A percentile compares a stretch with the other conserved stretches of the same genome.
phyloP scores from a whole-genome alignment of 805 yeast species.

The Yarrowia sp. region DNA sequence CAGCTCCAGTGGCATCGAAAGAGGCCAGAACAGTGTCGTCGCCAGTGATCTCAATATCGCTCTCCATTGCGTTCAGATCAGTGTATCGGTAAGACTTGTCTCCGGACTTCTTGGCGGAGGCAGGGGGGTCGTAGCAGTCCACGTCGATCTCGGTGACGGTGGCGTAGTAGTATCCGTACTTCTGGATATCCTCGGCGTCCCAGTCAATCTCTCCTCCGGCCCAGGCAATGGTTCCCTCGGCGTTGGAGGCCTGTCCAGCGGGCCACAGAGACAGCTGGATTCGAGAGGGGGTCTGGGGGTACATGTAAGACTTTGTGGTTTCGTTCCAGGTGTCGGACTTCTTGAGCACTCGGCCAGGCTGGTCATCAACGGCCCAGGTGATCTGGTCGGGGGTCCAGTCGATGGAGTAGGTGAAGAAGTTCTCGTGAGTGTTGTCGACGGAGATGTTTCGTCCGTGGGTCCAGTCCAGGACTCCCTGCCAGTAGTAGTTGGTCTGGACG shows the following conservation, averaged over 20 bases:
- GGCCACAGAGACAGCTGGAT: constrained; percentile 70
- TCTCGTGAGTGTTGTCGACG: constrained; percentile 62
- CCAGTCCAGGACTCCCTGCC: constrained; percentile 74
- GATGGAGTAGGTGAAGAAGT: constrained; percentile 76
- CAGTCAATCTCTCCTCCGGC: constrained; percentile 90
- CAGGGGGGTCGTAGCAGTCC: constrained; percentile 77
- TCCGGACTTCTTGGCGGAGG: constrained; percentile 57
- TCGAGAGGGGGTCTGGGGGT: constrained; percentile 92
- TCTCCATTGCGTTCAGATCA: constrained; percentile 54
- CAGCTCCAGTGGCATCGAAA: constrained; percentile 69
- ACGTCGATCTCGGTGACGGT: constrained; percentile 65
- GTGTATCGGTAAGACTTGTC: constrained; percentile 63
- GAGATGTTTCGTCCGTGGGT: constrained; percentile 59
- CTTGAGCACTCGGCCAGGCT: constrained; percentile 66
- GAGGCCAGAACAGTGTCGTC: constrained; percentile 66
- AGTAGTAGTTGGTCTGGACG: constrained; percentile 82
- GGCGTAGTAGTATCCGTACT: constrained; percentile 84
- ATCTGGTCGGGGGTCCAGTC: constrained; percentile 82
- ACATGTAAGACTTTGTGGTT: constrained; percentile 71
- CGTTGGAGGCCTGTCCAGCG: constrained; percentile 58
- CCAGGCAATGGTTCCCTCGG: constrained; percentile 74
- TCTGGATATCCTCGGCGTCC: constrained; percentile 73
- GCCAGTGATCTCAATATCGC: constrained; percentile 66
- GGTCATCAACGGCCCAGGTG: constrained; percentile 78
- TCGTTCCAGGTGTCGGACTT: constrained; percentile 61